Base-by-base conservation (phyloP, 2,329 filamentous ascomycete genomes). In the Fusarium decemcellulare region DNA sequence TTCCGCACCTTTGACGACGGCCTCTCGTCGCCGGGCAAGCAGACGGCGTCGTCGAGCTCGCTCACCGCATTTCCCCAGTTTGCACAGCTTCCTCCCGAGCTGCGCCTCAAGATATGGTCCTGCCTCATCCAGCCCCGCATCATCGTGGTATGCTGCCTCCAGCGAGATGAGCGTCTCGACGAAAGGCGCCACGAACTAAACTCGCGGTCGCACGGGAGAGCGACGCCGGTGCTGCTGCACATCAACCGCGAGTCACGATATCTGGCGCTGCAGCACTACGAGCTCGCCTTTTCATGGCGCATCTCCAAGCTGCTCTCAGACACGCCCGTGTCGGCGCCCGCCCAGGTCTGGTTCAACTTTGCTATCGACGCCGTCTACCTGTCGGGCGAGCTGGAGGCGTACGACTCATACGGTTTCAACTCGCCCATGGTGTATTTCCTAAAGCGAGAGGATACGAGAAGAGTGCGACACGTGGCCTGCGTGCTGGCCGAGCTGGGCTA, bases 391-490 rank as follows among this genome's bases (percentile, higher is more conserved):
- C 78, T 86, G 11, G 83, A 86, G 76, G 82, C 83, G 12, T 81
- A 79, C 73, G 82, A 85, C 68, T 76, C 72, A 43, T 81, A 81
- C 76, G 84, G 83, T 29, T 82, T 84, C 78, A 83, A 81, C 77
- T 77, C 78, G 54, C 83, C 85, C 29, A 83, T 85, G 82, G 80
- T 82, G 48, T 85, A 86, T 70, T 86, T 86, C 70, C 65, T 86
- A 18, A 72, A 76, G 15, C 72, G 74, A n/a, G 76, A 80, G 59
- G 84, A 86, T 72, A 80, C 83, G 34, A 66, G 66, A 14, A 81
- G 83, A 30, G 84, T 86, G 54, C 75, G 78, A 27, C 79, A 82
- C 66, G 77, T 85, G 8, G 84, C 82, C 6, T 80, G 83, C 60
- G 77, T 81, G 2, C 84, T 85, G 58, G 74, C 77, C 32, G 83